phyloP scores from a whole-genome alignment of 805 yeast genomes.

The Yamadazyma scolyti region DNA sequence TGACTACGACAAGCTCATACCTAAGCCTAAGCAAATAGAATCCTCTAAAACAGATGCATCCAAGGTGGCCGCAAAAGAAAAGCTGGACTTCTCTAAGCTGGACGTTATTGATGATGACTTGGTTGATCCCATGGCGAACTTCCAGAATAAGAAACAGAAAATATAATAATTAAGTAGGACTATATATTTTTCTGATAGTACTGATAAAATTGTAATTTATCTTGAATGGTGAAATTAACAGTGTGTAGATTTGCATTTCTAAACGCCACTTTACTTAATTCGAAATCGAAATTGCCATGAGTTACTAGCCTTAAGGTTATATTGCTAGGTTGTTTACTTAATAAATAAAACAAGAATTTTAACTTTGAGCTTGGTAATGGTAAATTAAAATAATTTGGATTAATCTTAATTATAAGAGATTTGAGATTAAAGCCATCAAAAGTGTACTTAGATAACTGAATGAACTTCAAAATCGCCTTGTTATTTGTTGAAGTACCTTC shows the following conservation, averaged over 20 bases:
- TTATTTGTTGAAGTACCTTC: slow-evolving; percentile 91
- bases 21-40: slow-evolving; percentile 9
- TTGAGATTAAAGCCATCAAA: slow-evolving; percentile 24
- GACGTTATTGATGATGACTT: slow-evolving; percentile 27
- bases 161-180: not conserved
- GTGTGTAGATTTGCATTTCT: slow-evolving; percentile 29
- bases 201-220: slow-evolving; percentile 26
- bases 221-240: slow-evolving; percentile 26
- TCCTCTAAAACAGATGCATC: not conserved
- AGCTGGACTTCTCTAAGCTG: not conserved
- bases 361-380: slow-evolving; percentile 27
- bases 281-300: slow-evolving; percentile 14
- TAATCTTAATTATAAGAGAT: slow-evolving; percentile 33
- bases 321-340: slow-evolving; percentile 10
- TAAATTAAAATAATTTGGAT: slow-evolving; percentile 34
- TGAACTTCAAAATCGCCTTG: slow-evolving; percentile 63
- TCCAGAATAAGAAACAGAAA: slow-evolving; percentile 6
- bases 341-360: slow-evolving; percentile 6
- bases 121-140: slow-evolving; percentile 30
- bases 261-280: slow-evolving; percentile 20
- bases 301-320: slow-evolving; percentile 27
- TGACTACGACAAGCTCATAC: slow-evolving; percentile 18
- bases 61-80: not conserved
- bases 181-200: slow-evolving; percentile 15
- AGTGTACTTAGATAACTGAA: slow-evolving; percentile 15